phyloP scores from a whole-genome alignment of 2,329 filamentous ascomycete genomes.

The Raffaelea arxii region DNA sequence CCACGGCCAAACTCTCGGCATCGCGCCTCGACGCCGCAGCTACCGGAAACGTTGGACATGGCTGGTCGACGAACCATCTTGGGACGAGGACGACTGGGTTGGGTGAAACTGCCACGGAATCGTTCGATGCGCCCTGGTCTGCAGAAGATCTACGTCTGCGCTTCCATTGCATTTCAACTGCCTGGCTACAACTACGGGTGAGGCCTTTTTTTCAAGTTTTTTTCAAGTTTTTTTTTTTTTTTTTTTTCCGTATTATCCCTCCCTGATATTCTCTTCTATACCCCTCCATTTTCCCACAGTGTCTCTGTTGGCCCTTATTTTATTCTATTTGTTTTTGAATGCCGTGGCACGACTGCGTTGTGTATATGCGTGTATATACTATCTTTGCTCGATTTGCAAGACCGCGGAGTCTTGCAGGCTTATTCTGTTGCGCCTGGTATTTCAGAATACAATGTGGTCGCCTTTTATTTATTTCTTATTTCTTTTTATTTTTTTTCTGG shows the following conservation, averaged over 20 bases:
- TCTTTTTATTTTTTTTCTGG: background rate
- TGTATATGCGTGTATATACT: background rate
- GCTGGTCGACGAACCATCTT: conserved; percentile 23
- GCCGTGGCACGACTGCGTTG: background rate
- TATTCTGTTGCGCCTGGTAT: no score
- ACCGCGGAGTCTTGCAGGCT: no score
- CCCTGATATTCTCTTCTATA: background rate
- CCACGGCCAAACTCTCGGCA: conserved; percentile 38
- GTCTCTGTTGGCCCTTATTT: no score
- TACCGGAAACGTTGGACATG: conserved; percentile 26
- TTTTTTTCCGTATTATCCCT: background rate
- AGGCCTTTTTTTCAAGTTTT: conserved; percentile 7
- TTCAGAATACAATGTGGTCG: no score
- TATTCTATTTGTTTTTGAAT: background rate
- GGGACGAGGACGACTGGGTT: conserved; percentile 24
- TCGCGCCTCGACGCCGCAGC: conserved; percentile 29
- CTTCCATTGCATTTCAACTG: conserved; percentile 28
- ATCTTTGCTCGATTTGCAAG: background rate
- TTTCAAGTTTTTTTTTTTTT: conserved; percentile 1
- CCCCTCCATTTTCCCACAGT: no score
- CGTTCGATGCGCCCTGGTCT: conserved; percentile 12
- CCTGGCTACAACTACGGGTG: conserved; percentile 26
- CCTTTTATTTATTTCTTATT: conserved; percentile 1
- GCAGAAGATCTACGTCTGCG: conserved; percentile 19
- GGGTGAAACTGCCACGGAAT: conserved; percentile 18